Evolutionary conservation across 2,329 filamentous ascomycete genomes (phyloP).

Genomic region (Pseudohalonectria lignicola): DNA sequence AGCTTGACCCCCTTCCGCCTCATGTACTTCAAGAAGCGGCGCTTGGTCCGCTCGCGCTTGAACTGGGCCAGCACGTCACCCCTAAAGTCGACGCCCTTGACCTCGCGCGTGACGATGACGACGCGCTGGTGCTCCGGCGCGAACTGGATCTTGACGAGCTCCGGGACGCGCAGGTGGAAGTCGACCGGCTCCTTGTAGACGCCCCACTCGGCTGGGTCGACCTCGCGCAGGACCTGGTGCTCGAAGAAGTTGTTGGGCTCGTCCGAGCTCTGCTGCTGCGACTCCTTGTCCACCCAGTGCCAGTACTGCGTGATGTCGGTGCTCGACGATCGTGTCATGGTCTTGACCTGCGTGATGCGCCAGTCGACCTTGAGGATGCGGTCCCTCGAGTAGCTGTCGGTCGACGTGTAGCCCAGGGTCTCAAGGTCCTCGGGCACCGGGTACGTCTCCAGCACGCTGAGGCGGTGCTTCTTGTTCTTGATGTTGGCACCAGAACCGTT

Average conservation of each 20-base stretch:
- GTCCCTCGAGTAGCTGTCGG: slow-evolving; percentile 37
- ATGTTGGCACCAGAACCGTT: too few relatives aligned
- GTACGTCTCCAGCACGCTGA: slow-evolving; percentile 2
- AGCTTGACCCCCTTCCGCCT: slow-evolving; percentile 29
- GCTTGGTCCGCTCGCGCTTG: slow-evolving; percentile 39
- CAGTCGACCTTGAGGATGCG: slow-evolving; percentile 35
- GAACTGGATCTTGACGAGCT: slow-evolving; percentile 34
- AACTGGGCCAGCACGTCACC: slow-evolving; percentile 40
- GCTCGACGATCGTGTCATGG: slow-evolving; percentile 31
- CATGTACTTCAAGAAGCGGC: slow-evolving; percentile 37
- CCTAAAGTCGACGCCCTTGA: slow-evolving; percentile 19
- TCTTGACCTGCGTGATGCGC: slow-evolving; percentile 41
- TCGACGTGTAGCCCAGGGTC: slow-evolving; percentile 36
- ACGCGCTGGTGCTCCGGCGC: slow-evolving; percentile 29
- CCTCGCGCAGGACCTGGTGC: slow-evolving; percentile 40
- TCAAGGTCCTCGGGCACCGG: slow-evolving; percentile 24
- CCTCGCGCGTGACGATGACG: slow-evolving; percentile 24
- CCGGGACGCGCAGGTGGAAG: slow-evolving; percentile 35
- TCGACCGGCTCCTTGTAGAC: slow-evolving; percentile 37
- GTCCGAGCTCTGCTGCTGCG: slow-evolving; percentile 16
- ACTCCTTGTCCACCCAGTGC: slow-evolving; percentile 30
- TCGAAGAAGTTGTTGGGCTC: slow-evolving; percentile 25
- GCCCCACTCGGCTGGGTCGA: slow-evolving; percentile 33
- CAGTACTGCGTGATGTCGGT: slow-evolving; percentile 42
- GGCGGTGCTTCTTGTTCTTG: slow-evolving; percentile 6